Conservation (phyloP, 75 land plant genomes). For the Larix kaempferi region DNA sequence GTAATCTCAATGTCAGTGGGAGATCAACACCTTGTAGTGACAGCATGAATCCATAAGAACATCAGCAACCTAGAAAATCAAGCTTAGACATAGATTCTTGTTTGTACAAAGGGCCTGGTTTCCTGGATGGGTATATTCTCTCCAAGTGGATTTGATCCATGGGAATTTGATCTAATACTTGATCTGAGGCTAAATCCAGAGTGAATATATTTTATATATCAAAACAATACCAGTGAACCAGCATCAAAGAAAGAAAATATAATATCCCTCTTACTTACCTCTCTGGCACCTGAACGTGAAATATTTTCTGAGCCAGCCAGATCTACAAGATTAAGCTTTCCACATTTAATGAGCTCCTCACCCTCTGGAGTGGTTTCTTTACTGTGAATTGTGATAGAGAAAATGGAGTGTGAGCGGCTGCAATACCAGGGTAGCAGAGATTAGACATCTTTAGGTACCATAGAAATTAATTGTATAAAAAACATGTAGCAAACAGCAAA, state of each 20-base stretch:
- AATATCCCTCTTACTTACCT: conserved; percentile 32
- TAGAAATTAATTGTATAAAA: too few relatives aligned
- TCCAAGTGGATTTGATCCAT: too few relatives aligned
- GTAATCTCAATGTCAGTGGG: conserved; percentile 6
- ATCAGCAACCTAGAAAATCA: conserved; percentile 2
- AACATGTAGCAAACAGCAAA: too few relatives aligned
- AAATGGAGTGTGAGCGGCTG: conserved; percentile 58
- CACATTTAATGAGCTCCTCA: conserved; percentile 84
- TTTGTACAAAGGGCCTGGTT: too few relatives aligned
- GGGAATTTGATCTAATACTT: too few relatives aligned
- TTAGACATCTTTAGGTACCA: background rate
- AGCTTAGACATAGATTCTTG: background rate
- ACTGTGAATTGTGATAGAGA: conserved; percentile 75
- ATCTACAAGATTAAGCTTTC: conserved; percentile 89
- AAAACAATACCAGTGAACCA: background rate
- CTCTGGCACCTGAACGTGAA: conserved; percentile 84
- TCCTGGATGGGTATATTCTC: too few relatives aligned
- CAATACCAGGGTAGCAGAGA: background rate
- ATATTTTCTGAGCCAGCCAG: conserved; percentile 90
- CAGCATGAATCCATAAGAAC: background rate
- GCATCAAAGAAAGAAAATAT: background rate
- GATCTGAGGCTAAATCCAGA: too few relatives aligned
- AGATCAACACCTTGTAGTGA: background rate
- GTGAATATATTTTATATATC: background rate
- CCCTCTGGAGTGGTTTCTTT: conserved; percentile 78